Base-by-base conservation (phyloP, 495 filamentous ascomycete genomes). In the Aspergillus cristatus region DNA sequence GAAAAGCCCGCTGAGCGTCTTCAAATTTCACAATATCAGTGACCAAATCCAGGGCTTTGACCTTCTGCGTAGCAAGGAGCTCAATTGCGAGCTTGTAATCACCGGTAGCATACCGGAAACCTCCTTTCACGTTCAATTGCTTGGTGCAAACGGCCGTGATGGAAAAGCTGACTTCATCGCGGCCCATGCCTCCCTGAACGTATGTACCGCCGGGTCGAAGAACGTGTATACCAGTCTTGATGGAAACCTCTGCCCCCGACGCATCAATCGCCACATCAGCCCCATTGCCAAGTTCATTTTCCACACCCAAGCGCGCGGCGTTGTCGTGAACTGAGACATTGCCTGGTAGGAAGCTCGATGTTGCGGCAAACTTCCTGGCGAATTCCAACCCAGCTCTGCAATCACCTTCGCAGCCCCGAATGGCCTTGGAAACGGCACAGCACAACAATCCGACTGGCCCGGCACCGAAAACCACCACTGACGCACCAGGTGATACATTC, bases 101-200 rank as follows among this genome's bases (percentile, higher is more conserved):
- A 1, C 85, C 85, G 31, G 75, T 72, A 7, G 76, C 79, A 53
- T 95, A 95, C 16, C 86, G 75, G 62, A 89, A 94, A 47, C 77
- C 81, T 13, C 86, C 87, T 51, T 79, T 79, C 3, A 85, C 70
- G 14, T 74, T 82, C 3, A 94, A 70, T 64, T 96, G 89, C 61
- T 93, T 90, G 18, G 77, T 69, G 41, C 80, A 83, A 40, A 91
- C 67, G n/a, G 76, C 72, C 62, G 85, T 76, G 48, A 95, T 94
- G 18, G 89, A 87, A 58, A 91, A 82, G 11, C 58, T 73, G 58
- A 93, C 84, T 45, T 86, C 76, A 7, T 71, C 48, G 53, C 78
- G 77, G 41, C 87, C 88, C 72, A 93, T 79, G 6, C 87, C 89
- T 39, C 75, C 86, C 64, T 94, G 88, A 1, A 94, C 82, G 54